Evolutionary conservation across 129 eudicot genomes (phyloP).

Genomic region (Flaveria robusta): DNA sequence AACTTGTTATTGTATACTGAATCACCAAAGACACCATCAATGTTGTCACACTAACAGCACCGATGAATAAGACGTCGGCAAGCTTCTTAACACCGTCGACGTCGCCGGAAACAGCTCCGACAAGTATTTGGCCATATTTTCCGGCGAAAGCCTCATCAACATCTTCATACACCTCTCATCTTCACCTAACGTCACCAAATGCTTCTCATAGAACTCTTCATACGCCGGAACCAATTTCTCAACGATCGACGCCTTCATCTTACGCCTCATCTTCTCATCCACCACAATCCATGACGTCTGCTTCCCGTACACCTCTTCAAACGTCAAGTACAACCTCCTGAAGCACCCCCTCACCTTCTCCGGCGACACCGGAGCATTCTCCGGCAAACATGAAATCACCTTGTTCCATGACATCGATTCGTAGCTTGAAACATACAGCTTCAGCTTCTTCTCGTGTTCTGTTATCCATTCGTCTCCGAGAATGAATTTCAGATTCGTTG

Average conservation of each 20-base stretch:
- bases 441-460: slow-evolving; percentile 51
- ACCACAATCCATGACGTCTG: slow-evolving; percentile 57
- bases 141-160: slow-evolving; percentile 54
- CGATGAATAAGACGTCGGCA: neutral
- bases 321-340: slow-evolving; percentile 46
- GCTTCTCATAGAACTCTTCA: slow-evolving; percentile 48
- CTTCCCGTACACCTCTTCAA: slow-evolving; percentile 57
- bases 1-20: neutral
- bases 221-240: slow-evolving; percentile 46
- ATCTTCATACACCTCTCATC: slow-evolving; percentile 39
- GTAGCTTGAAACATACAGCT: slow-evolving; percentile 48
- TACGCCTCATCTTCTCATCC: slow-evolving; percentile 58
- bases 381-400: slow-evolving; percentile 45
- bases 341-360: slow-evolving; percentile 50
- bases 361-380: slow-evolving; percentile 30
- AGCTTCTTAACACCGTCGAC: slow-evolving; percentile 16
- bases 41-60: too few relatives aligned
- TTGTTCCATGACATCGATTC: slow-evolving; percentile 58
- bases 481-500: slow-evolving; percentile 54
- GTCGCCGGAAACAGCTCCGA: slow-evolving; percentile 44
- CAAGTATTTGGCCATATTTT: slow-evolving; percentile 43
- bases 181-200: slow-evolving; percentile 21
- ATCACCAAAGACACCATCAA: neutral
- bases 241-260: slow-evolving; percentile 47
- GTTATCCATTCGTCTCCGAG: slow-evolving; percentile 69